Base-by-base conservation (phyloP, 202 grass and related monocot genomes). In the Musa balbisiana region DNA sequence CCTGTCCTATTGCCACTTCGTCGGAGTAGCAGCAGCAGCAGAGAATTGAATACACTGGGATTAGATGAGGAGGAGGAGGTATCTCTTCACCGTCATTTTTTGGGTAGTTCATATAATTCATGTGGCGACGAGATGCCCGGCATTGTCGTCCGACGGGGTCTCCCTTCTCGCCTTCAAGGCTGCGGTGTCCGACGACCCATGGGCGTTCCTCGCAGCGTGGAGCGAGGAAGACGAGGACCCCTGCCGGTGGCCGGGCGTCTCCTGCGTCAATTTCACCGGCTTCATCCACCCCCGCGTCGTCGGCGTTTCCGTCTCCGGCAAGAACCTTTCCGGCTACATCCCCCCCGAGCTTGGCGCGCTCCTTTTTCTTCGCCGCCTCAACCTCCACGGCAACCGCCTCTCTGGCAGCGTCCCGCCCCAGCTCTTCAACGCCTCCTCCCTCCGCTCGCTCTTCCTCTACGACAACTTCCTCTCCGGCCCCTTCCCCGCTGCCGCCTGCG, bases 351-450 rank as follows among this genome's bases (percentile, higher is more conserved):
- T 77, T 50, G 75, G 75, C 3, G 2, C 20, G 6, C 62, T 77
- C 22, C 49, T 65, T 21, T 77, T 77, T n/a, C 75, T 77, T 43
- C 75, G 75, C n/a, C 75, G 75, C 49, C 75, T 77, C 60, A 77
- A 77, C 62, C 75, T 77, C 1, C 75, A 77, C 21, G 75, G 75
- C 1, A 77, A 77, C 75, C 75, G 75, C 21, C 60, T 77, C 14
- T 26, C 60, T 2, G 22, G 75, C 60, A 0, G 20, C 59, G 5
- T 77, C 13, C 75, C 75, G 20, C 59, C 75, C 2, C n/a, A 43
- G 3, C 33, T 77, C 6, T 77, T 77, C 60, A 66, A 77, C 11
- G 75, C 75, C 20, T 77, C 62, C 49, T 77, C 75, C 5, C 75
- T 77, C 21, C 75, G 65, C 49, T 77, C 75, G 12, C 5, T 77